phyloP scores from a whole-genome alignment of 257 asterid species.

The Capsicum baccatum region DNA sequence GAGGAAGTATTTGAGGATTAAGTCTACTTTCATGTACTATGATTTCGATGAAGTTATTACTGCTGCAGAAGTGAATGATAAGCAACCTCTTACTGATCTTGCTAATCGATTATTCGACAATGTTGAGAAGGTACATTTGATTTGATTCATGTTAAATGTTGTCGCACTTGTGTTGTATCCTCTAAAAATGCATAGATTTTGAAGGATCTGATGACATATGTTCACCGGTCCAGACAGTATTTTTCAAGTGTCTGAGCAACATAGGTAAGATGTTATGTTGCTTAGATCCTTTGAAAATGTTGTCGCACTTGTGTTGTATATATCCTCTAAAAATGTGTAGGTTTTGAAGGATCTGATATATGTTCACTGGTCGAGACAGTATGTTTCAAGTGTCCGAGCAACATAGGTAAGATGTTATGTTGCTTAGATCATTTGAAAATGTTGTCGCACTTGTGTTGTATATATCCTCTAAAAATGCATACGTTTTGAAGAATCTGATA shows the following conservation, averaged over 20 bases:
- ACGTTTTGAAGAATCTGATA: too few relatives aligned
- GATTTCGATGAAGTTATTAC: slow-evolving; percentile 79
- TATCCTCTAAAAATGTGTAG: background rate
- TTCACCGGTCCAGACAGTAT: too few relatives aligned
- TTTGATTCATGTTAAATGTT: background rate
- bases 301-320: too few relatives aligned
- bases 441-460: too few relatives aligned
- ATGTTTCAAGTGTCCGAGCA: background rate
- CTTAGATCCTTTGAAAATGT: too few relatives aligned
- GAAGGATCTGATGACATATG: too few relatives aligned
- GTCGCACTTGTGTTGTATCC: too few relatives aligned
- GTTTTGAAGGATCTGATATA: background rate
- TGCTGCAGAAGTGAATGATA: slow-evolving; percentile 57
- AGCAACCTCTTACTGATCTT: slow-evolving; percentile 62
- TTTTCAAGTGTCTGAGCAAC: too few relatives aligned
- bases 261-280: too few relatives aligned
- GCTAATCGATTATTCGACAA: slow-evolving; percentile 82
- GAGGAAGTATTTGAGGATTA: slow-evolving; percentile 60
- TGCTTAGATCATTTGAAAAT: background rate
- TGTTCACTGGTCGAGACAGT: background rate
- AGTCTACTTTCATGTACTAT: slow-evolving; percentile 74
- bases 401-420: background rate
- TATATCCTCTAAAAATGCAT: background rate
- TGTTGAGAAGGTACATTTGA: slow-evolving; percentile 58
- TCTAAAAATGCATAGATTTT: too few relatives aligned